These are phyloP conservation scores for Talaromyces sp. DNA, from an alignment of 2,329 filamentous ascomycete species.

Conservation along the genomic window DNA sequence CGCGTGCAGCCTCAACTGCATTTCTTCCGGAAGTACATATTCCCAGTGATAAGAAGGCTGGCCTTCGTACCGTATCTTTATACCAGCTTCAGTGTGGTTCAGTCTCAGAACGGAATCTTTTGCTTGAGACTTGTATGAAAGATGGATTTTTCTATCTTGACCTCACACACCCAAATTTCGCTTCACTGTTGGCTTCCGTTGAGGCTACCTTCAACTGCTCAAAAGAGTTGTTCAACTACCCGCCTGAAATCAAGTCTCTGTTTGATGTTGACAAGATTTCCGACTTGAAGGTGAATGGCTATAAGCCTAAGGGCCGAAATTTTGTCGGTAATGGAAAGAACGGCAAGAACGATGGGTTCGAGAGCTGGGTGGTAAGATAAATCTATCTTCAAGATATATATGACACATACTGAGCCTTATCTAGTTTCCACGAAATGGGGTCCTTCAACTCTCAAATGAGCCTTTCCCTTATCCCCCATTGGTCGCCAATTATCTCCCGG, in stretches of 20 bases:
- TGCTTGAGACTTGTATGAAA: background rate
- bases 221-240: constrained; percentile 4
- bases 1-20: background rate
- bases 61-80: background rate
- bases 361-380: constrained; percentile 5
- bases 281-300: constrained; percentile 6
- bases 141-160: background rate
- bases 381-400: background rate
- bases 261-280: constrained; percentile 10
- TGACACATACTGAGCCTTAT: background rate
- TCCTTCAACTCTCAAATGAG: constrained; percentile 8
- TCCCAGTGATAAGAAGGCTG: background rate
- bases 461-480: constrained; percentile 6
- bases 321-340: constrained; percentile 1
- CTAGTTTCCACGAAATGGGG: constrained; percentile 3
- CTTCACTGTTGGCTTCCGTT: background rate
- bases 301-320: background rate
- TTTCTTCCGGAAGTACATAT: constrained; percentile 2
- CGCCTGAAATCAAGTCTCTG: constrained; percentile 1
- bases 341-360: constrained; percentile 7
- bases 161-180: background rate
- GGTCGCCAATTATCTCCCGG: background rate
- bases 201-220: constrained; percentile 8
- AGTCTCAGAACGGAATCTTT: background rate
- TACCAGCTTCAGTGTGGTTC: background rate